Conservation (phyloP, 2,329 filamentous ascomycete genomes). For the Penicillium polonicum region DNA sequence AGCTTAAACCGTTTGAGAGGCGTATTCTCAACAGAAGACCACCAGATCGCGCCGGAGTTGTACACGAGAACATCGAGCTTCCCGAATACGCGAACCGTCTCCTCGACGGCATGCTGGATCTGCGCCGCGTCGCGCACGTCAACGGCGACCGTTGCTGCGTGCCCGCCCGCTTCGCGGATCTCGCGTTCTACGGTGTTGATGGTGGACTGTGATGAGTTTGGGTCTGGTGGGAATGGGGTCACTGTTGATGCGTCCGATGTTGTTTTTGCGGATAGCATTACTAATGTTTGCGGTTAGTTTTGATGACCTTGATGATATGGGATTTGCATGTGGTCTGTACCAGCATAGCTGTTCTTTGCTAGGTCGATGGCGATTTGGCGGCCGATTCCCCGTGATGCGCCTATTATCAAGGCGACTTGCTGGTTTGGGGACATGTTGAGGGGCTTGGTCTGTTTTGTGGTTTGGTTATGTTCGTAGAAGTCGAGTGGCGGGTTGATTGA, state of each 20-base stretch:
- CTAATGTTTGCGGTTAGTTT: conserved; percentile 42
- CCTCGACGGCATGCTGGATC: conserved; percentile 59
- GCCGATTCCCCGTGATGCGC: conserved; percentile 77
- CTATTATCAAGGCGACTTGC: conserved; percentile 67
- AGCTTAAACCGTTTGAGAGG: conserved; percentile 73
- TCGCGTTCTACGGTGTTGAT: conserved; percentile 78
- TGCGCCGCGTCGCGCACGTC: conserved; percentile 67
- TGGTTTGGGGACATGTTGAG: conserved; percentile 16
- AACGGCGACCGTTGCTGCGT: conserved; percentile 65
- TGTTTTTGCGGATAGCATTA: conserved; percentile 75
- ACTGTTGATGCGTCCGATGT: conserved; percentile 61
- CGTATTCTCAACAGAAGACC: conserved; percentile 71
- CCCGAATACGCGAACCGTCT: conserved; percentile 59
- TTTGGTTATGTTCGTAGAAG: background rate
- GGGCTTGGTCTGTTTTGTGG: background rate
- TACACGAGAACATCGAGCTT: conserved; percentile 74
- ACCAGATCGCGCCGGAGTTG: conserved; percentile 84
- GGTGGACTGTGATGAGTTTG: conserved; percentile 71
- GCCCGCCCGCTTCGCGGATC: conserved; percentile 63
- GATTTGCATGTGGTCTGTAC: conserved; percentile 45
- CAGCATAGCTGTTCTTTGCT: conserved; percentile 67
- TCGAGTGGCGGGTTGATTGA: background rate
- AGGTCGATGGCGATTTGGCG: conserved; percentile 77
- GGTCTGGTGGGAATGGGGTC: conserved; percentile 68
- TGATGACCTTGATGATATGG: background rate